Evolutionary conservation across 2,329 filamentous ascomycete genomes (phyloP), one percentile per base, ranked within the genome.

Genomic region (Penicillium frequentans): DNA sequence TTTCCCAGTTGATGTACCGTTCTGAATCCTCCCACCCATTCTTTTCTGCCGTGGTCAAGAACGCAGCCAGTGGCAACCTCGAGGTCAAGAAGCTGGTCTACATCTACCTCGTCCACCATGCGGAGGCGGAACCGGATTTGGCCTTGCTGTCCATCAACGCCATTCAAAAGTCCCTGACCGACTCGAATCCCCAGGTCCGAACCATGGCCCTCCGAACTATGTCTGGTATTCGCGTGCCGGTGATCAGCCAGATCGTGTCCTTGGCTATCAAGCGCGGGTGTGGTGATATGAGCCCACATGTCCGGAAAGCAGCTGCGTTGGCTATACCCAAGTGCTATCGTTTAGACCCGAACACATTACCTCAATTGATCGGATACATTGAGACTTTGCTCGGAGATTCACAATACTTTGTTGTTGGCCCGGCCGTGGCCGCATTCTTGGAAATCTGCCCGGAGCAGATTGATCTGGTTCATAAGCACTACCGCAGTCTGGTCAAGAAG

Each of bases 21-120:
- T 87, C 90, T 67, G 90, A 96, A 73, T 89, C 91, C 65, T 96
- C 92, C 56, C 82, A 96, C 2, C 88, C 90, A 23, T 96, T 93
- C 82, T 99, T 99, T 81, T 96, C 93, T n/a, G 90, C 92, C 24
- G 90, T 99, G 54, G 91, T 99, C 74, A 99, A 99, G 80, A 99
- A 98, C 68, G 91, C 97, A 58, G 93, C 93, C 27, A 96, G 91
- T 37, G 90, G 93, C 14, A 96, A 92, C 68, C 84, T 97, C 68
- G 92, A 96, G 70, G 93, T 98, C 75, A 96, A 97, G 78, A 98
- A 98, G 76, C 86, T 99, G 55, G 95, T 99, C 61, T 99, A 99
- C 81, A 96, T 97, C 73, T 99, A 97, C 77, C 87, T 99, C 60
- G 89, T 98, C 59, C 91, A 96, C 73, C 93, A 99, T 82, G 95